A percentile compares a stretch with the other conserved stretches of the same genome.
phyloP scores from a whole-genome alignment of 202 grass and related monocot genomes.

The Bolboschoenoplectus hybrid region DNA sequence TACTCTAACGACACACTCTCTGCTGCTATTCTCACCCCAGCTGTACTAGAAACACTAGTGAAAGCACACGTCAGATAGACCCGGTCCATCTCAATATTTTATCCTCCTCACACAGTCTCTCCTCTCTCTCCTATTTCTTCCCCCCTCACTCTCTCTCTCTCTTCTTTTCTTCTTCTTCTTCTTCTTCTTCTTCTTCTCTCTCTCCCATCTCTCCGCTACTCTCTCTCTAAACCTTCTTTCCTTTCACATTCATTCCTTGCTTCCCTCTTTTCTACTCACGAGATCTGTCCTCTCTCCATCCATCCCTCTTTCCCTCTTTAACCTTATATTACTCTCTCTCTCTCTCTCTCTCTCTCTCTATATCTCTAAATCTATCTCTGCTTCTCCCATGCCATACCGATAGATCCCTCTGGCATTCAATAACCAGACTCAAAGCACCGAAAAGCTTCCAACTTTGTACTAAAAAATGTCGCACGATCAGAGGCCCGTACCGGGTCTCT shows the following conservation, averaged over 20 bases:
- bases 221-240: slow-evolving; percentile 43
- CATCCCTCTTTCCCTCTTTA: slow-evolving; percentile 38
- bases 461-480: slow-evolving; percentile 61
- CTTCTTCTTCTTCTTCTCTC: slow-evolving; percentile 18
- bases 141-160: slow-evolving; percentile 14
- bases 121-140: slow-evolving; percentile 41
- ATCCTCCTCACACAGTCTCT: neutral
- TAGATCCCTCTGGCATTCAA: slow-evolving; percentile 37
- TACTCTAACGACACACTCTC: neutral
- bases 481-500: slow-evolving; percentile 47
- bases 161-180: neutral
- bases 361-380: slow-evolving; percentile 47
- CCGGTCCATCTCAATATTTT: neutral
- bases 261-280: slow-evolving; percentile 30
- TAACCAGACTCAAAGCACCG: neutral
- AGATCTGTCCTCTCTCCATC: slow-evolving; percentile 40
- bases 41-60: slow-evolving; percentile 21
- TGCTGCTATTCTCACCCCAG: slow-evolving; percentile 8
- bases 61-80: slow-evolving; percentile 44
- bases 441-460: slow-evolving; percentile 42
- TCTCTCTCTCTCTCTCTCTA: slow-evolving; percentile 1
- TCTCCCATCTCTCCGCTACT: slow-evolving; percentile 15
- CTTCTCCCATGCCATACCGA: slow-evolving; percentile 49
- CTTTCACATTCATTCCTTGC: slow-evolving; percentile 28
- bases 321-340: slow-evolving; percentile 13